Evolutionary conservation across 352 stramenopile genomes (phyloP), one percentile per base, ranked within the genome.

Genomic region (Proteromonas lacertae): DNA sequence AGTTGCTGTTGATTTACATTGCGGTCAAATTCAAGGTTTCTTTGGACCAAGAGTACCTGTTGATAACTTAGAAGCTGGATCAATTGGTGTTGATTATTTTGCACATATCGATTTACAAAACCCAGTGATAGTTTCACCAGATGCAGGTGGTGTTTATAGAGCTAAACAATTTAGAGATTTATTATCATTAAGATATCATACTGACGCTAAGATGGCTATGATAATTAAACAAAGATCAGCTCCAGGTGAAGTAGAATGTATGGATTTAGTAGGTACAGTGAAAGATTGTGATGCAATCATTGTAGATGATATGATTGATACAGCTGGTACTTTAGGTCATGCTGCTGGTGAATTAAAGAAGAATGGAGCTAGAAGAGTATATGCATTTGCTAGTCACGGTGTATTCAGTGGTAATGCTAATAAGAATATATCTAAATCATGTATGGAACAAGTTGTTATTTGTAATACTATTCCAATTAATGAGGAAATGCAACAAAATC

Each of bases 241-340:
- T 50, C 75, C 82, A 35, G 83, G 82, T 46, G 66, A 88, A 51
- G 88, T 99, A 33, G 83, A 92, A 53, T 62, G 68, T 40, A 99
- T 99, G 87, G 86, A 99, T 56, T 62, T 99, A 8, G 87, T 99
- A 23, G 87, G 87, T 28, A 84, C 87, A 43, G 86, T 99, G 16
- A 70, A 84, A 37, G 84, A 84, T 48, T 95, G 72, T 34, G 87
- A 99, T 60, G 93, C 80, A 46, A 95, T 96, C 50, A 39, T 42
- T 17, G 87, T 99, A 13, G 87, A 99, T 54, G 87, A 97, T 57
- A 99, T 99, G 87, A 96, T 99, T 50, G 87, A 99, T 59, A 97
- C 86, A 29, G 86, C 84, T 26, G 87, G 39, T 8, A 55, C 48
- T 10, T 52, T 97, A 13, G 93, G 80, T 56, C 93, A 94, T 57